Evolutionary conservation across 177 flowering plant species (phyloP), one percentile per base, ranked within the genome.

Genomic region (Vitis hybrid): DNA sequence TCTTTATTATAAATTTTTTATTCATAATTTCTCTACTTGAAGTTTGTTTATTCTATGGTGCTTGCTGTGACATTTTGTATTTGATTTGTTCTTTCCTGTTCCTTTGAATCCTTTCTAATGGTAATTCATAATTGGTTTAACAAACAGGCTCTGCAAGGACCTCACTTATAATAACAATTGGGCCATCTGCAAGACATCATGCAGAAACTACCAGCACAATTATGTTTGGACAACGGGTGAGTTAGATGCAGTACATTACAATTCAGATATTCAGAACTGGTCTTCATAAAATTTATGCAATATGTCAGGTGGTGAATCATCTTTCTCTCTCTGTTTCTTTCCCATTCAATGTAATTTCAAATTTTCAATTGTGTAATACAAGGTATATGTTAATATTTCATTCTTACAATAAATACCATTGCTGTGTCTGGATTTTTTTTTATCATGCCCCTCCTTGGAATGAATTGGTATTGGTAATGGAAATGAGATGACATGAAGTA

Each of bases 141-240:
- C 2, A 11, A 75, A 74, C 77, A 94, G 98, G 98, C 71, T 86
- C 94, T 62, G 96, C 97, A 26, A 85, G 96, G 85, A 94, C 98
- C 26, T 94, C 98, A 9, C 89, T 94, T 14, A 84, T 94, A 52
- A 70, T 91, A 79, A 89, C 96, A 70, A 80, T 94, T 78, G 96
- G 96, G 51, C 96, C 97, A 71, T 94, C 96, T 71, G 83, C 87
- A 74, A 78, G 90, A 53, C 82, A 89, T 78, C 83, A 80, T 79
- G 86, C 86, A 64, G 98, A 94, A 83, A 90, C 98, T 60, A 70
- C 93, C 56, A 94, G 97, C 85, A 92, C 98, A 48, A 83, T 94
- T 60, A 87, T 92, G 94, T 94, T 94, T 83, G 98, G 96, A 49
- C 98, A 94, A 72, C 80, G 98, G 80, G 98, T 94, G 76, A 79